Evolutionary conservation across 306 rosid genomes (phyloP).

Genomic region (Luffa aegyptiaca): DNA sequence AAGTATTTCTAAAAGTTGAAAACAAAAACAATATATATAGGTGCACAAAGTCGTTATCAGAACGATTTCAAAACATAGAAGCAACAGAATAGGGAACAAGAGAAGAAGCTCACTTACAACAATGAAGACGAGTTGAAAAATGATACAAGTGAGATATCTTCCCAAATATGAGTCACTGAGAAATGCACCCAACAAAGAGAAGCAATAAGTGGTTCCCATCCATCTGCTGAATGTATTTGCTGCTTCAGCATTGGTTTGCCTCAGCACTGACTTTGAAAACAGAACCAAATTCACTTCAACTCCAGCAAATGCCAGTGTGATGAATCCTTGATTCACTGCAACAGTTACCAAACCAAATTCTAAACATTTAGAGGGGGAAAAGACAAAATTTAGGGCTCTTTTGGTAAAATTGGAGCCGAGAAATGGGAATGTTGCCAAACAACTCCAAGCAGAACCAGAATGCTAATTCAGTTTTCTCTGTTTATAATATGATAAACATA

Average conservation of each 20-base stretch:
- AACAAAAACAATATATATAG: neutral
- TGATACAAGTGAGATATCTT: slow-evolving; percentile 43
- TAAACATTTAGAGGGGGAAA: neutral
- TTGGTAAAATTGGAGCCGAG: neutral
- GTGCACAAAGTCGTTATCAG: neutral
- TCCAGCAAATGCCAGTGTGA: slow-evolving; percentile 48
- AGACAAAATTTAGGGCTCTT: neutral
- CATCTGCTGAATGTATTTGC: slow-evolving; percentile 54
- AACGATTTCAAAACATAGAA: neutral
- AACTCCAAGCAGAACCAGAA: neutral
- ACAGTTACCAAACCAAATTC: neutral
- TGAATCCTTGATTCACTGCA: slow-evolving; percentile 48
- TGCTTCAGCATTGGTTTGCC: slow-evolving; percentile 50
- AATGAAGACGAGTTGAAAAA: slow-evolving; percentile 35
- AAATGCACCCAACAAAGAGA: slow-evolving; percentile 51
- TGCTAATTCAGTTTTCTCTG: neutral
- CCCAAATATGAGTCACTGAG: slow-evolving; percentile 62
- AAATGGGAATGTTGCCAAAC: neutral
- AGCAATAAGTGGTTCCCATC: slow-evolving; percentile 53
- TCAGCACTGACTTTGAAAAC: slow-evolving; percentile 45
- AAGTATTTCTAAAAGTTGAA: neutral
- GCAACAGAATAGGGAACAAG: neutral
- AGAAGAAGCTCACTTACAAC: slow-evolving; percentile 27
- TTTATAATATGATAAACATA: neutral
- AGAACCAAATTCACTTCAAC: slow-evolving; percentile 58